Base-by-base conservation (phyloP, 2,329 filamentous ascomycete genomes). In the Aspergillus sp. region DNA sequence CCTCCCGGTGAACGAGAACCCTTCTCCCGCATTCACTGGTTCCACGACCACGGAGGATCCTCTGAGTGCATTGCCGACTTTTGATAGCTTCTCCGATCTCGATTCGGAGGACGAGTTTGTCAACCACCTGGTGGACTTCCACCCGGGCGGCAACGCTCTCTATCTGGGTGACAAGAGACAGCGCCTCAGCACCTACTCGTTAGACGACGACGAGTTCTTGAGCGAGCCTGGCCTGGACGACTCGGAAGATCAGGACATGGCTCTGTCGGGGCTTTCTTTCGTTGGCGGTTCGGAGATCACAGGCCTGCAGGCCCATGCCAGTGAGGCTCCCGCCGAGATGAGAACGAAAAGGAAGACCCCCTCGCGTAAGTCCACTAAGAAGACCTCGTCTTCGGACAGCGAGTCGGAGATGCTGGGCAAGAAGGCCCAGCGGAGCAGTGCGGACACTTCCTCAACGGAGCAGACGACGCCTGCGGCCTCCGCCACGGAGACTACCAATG, bases 51-150 rank as follows among this genome's bases (percentile, higher is more conserved):
- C 66, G 51, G 73, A 79, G 61, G 76, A 81, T 60, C 71, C 75
- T 52, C 76, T 80, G 57, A 73, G 81, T 75, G 82, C 82, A 20
- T 80, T 94, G 25, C 87, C 88, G 21, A 78, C 81, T 7, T 95
- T 96, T 62, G 89, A 95, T 71, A 88, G 91, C 60, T 84, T 95
- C 61, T 94, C 92, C 20, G 91, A 96, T 64, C 81, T 96, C 52
- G 92, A 96, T 70, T 91, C 89, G 1, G 92, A 96, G 65, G 90
- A 95, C 81, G 90, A 94, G 69, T 91, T 95, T 65, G 82, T 85
- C 64, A 87, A 84, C 69, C 82, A 83, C 50, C 81, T 95, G 7
- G 86, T 91, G 58, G 85, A 89, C 66, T 87, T 91, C 60, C 78
- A 82, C 57, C 70, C 79, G 17, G 74, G 78, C 36, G 76, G 81